Evolutionary conservation across 345 rosid species (phyloP), one percentile per base, ranked within the genome.

Genomic region (Rubroshorea leprosula): DNA sequence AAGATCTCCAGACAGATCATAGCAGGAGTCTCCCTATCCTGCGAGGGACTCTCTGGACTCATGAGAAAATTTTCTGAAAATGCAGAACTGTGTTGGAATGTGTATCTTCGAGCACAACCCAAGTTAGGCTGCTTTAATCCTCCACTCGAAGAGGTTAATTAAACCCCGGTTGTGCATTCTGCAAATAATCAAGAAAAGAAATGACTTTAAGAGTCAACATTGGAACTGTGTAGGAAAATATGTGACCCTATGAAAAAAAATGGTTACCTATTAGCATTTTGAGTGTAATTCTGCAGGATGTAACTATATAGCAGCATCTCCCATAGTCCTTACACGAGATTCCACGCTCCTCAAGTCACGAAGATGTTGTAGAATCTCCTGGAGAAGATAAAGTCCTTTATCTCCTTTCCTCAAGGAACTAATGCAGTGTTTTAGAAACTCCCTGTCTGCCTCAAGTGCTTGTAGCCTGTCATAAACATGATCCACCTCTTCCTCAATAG

Each of bases 321-420:
- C 82, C 29, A 66, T 55, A 54, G 60, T 78, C 74, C 74, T 78
- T 5, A 49, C 79, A 1, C 81, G 79, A 31, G 61, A 67, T 62
- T 85, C 95, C 7, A 86, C 72, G 4, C 61, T 83, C 58, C 81
- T 84, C 19, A 94, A 77, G 65, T 90, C 87, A 3, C 90, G 96
- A 44, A 94, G 89, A 75, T 94, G 87, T 43, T 79, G 96, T 26
- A 93, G 59, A 52, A 93, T 90, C 72, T 93, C 92, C 65, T 83
- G 77, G 6, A 93, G 90, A 24, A 90, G 82, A 61, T 80, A 71
- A 49, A 87, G 47, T 48, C 99, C 99, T 55, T 87, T 90, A 55
- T 93, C 97, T 1, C 99, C 99, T 74, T 90, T 87, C 73, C 64
- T 84, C 72, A 87, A 67, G n/a, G 99, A 93, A 27, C 84, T 75